These are phyloP conservation scores for Pythium folliculosum DNA, from an alignment of 352 stramenopile genomes.

Conservation along the genomic window DNA sequence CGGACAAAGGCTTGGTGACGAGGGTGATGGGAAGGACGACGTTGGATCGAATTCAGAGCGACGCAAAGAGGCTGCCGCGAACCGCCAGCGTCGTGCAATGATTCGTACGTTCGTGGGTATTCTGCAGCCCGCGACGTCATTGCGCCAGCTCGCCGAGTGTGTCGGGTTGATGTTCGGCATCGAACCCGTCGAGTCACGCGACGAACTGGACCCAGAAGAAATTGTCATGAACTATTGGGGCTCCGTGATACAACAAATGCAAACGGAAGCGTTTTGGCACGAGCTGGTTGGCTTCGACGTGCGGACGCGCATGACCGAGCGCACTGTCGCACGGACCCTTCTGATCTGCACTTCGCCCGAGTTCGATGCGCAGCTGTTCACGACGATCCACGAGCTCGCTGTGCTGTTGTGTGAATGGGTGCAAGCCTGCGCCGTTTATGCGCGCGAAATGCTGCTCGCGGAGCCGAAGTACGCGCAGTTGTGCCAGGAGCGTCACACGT, in stretches of 20 bases:
- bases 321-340: slow-evolving; percentile 54
- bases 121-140: slow-evolving; percentile 42
- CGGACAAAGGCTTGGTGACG: neutral
- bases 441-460: slow-evolving; percentile 53
- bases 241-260: slow-evolving; percentile 37
- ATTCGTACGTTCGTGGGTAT: slow-evolving; percentile 46
- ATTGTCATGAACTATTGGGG: slow-evolving; percentile 79
- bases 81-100: slow-evolving; percentile 24
- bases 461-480: slow-evolving; percentile 58
- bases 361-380: slow-evolving; percentile 58
- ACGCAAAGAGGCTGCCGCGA: neutral
- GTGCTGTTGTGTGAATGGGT: slow-evolving; percentile 69
- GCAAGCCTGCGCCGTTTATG: slow-evolving; percentile 47
- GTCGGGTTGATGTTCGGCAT: slow-evolving; percentile 68
- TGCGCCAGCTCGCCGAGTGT: slow-evolving; percentile 70
- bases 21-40: neutral
- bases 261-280: slow-evolving; percentile 49
- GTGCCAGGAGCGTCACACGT: slow-evolving; percentile 44
- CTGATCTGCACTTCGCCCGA: slow-evolving; percentile 62
- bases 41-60: neutral
- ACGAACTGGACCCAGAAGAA: slow-evolving; percentile 74
- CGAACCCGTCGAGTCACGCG: slow-evolving; percentile 50
- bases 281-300: slow-evolving; percentile 50
- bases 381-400: slow-evolving; percentile 50
- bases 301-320: slow-evolving; percentile 37